Evolutionary conservation across 2,329 filamentous ascomycete genomes (phyloP).

Genomic region (Epicoccum nigrum): DNA sequence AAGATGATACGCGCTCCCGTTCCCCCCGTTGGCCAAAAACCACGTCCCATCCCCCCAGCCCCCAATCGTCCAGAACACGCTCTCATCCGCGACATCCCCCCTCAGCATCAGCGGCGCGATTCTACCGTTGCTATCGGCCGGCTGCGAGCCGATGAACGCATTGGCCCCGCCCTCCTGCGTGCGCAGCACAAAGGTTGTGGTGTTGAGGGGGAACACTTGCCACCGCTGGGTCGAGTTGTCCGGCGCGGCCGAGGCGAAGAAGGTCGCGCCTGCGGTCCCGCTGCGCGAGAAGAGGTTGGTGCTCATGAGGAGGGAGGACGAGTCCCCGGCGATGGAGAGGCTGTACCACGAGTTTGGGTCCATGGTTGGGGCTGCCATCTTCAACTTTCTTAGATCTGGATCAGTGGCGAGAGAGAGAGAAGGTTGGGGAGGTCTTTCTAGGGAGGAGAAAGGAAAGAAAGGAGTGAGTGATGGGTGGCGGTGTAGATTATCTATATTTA

Average conservation of each 20-base stretch:
- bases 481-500: too few species aligned
- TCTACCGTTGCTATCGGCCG: conserved; percentile 17
- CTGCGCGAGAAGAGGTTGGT: conserved; percentile 5
- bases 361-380: conserved; percentile 12
- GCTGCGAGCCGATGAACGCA: conserved; percentile 21
- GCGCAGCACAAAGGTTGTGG: conserved; percentile 21
- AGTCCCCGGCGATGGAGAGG: conserved; percentile 21
- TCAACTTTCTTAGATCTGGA: background rate
- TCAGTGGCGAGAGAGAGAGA: too few species aligned
- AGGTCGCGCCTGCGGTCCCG: conserved; percentile 19
- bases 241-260: conserved; percentile 1
- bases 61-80: conserved; percentile 29
- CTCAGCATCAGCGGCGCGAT: conserved; percentile 23
- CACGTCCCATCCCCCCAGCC: conserved; percentile 31
- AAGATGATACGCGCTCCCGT: conserved; percentile 23
- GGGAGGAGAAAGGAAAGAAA: too few species aligned
- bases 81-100: conserved; percentile 24
- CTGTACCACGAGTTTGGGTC: conserved; percentile 32
- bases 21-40: conserved; percentile 27
- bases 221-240: conserved; percentile 18
- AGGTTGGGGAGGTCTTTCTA: too few species aligned
- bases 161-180: conserved; percentile 19
- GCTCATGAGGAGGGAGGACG: background rate
- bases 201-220: conserved; percentile 27
- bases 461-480: too few species aligned